Conservation (phyloP, 2,329 filamentous ascomycete species). For the Colletotrichum filicis region DNA sequence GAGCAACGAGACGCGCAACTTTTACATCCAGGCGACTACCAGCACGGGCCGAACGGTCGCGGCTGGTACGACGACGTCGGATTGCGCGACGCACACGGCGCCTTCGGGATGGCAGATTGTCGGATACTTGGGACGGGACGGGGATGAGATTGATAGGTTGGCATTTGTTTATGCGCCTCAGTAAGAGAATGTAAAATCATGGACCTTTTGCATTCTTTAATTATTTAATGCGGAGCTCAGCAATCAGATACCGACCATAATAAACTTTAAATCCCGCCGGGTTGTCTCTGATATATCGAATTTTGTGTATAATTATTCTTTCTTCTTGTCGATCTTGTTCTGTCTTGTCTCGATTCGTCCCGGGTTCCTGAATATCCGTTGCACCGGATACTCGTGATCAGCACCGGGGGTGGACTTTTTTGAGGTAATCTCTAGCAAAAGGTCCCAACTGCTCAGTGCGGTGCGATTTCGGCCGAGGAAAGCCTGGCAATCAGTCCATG, state of each 20-base stretch:
- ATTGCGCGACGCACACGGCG: slow-evolving; percentile 59
- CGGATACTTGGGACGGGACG: slow-evolving; percentile 62
- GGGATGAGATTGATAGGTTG: slow-evolving; percentile 66
- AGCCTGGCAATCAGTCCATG: not conserved
- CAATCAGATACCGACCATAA: not conserved
- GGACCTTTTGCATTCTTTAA: not conserved
- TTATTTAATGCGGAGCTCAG: not conserved
- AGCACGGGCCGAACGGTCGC: slow-evolving; percentile 57
- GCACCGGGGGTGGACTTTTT: not conserved
- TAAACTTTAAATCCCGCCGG: not conserved
- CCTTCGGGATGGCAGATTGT: slow-evolving; percentile 62
- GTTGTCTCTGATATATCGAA: not conserved
- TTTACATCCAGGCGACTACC: slow-evolving; percentile 66
- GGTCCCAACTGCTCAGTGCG: not conserved
- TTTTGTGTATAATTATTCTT: not conserved
- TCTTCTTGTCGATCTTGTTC: not conserved
- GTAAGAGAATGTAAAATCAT: slow-evolving; percentile 5
- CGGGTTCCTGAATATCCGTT: not conserved
- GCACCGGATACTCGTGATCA: not conserved
- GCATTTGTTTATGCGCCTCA: slow-evolving; percentile 55
- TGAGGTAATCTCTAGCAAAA: not conserved
- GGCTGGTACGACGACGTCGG: slow-evolving; percentile 56
- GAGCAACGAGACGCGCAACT: slow-evolving; percentile 58
- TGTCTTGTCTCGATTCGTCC: not conserved
- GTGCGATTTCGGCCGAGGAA: not conserved